Evolutionary conservation across 148 eudicot genomes (phyloP).

Genomic region (Nepenthes mirabilis): DNA sequence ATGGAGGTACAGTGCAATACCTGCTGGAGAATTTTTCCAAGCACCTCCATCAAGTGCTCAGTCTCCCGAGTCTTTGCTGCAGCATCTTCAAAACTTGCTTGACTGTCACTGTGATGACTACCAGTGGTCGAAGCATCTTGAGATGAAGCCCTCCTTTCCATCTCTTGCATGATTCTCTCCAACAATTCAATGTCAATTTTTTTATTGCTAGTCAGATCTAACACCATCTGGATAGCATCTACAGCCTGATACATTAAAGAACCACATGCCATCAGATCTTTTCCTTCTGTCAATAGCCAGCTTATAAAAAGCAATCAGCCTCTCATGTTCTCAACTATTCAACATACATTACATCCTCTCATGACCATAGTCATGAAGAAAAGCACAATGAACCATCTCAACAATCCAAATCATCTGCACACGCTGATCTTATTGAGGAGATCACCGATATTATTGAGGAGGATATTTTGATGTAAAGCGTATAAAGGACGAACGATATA

Average conservation of each 20-base stretch:
- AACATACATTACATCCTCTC: too few relatives aligned
- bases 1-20: constrained; percentile 9
- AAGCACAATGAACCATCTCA: too few relatives aligned
- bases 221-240: constrained; percentile 65
- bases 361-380: too few relatives aligned
- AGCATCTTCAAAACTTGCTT: constrained; percentile 17
- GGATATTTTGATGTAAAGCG: too few relatives aligned
- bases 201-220: constrained; percentile 53
- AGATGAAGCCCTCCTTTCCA: constrained; percentile 37
- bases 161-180: constrained; percentile 57
- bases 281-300: background rate
- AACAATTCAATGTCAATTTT: constrained; percentile 48
- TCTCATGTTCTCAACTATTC: too few relatives aligned
- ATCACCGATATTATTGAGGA: too few relatives aligned
- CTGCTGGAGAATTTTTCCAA: constrained; percentile 74
- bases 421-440: too few relatives aligned
- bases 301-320: background rate
- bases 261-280: background rate
- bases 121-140: constrained; percentile 10
- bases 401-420: too few relatives aligned
- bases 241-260: constrained; percentile 38
- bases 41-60: constrained; percentile 44
- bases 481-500: too few relatives aligned
- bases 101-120: constrained; percentile 9
- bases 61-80: constrained; percentile 34